Conservation (phyloP, 2,329 filamentous ascomycete species). For the Exophiala mesophila region DNA sequence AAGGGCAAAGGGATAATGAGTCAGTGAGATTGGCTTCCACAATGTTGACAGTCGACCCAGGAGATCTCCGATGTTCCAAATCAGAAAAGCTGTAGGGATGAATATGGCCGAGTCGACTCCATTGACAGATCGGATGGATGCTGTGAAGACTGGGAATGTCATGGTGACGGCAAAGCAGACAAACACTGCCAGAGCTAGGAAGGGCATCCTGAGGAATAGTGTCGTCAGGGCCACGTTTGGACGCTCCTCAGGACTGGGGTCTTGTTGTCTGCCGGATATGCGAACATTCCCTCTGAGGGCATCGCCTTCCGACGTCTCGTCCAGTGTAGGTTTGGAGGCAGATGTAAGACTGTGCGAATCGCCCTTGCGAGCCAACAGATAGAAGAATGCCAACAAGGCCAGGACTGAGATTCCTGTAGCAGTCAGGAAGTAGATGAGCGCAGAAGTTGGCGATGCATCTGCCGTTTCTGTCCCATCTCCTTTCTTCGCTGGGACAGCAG, state of each 20-base stretch:
- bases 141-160: slow-evolving; percentile 91
- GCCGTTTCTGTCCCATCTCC: slow-evolving; percentile 33
- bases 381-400: slow-evolving; percentile 68
- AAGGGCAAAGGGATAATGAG: slow-evolving; percentile 59
- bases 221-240: slow-evolving; percentile 56
- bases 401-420: slow-evolving; percentile 69
- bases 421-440: slow-evolving; percentile 86
- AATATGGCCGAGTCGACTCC: slow-evolving; percentile 66
- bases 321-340: slow-evolving; percentile 17
- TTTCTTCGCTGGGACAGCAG: slow-evolving; percentile 54
- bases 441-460: slow-evolving; percentile 59
- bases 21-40: slow-evolving; percentile 52
- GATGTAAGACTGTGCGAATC: slow-evolving; percentile 10
- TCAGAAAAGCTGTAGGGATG: slow-evolving; percentile 82
- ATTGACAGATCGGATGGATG: slow-evolving; percentile 56
- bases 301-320: slow-evolving; percentile 22
- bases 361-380: slow-evolving; percentile 57
- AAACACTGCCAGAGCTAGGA: slow-evolving; percentile 71
- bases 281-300: slow-evolving; percentile 20
- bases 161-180: slow-evolving; percentile 80
- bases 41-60: slow-evolving; percentile 66
- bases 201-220: slow-evolving; percentile 73
- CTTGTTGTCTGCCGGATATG: slow-evolving; percentile 42
- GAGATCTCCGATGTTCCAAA: slow-evolving; percentile 91
- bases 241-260: slow-evolving; percentile 25